Base-by-base conservation (phyloP, 2,329 filamentous ascomycete genomes). In the Colletotrichum kahawae region DNA sequence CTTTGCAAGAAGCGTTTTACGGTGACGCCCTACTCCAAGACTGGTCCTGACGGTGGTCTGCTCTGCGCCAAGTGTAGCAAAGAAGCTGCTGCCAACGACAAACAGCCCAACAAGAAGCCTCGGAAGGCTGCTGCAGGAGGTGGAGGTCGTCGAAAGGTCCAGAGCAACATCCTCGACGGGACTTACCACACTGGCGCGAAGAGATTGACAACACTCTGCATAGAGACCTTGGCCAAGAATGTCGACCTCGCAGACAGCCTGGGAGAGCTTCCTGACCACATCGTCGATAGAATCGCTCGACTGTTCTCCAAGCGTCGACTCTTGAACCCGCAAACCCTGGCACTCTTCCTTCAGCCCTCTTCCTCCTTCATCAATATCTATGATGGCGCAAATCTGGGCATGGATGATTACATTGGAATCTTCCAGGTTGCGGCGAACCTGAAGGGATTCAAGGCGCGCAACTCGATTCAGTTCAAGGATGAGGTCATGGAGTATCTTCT, bases 401-500 rank as follows among this genome's bases (percentile, higher is more conserved):
- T 91, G 3, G 91, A 95, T 78, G 95, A 98, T 80, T 95, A 94
- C 78, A 90, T 94, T 63, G 91, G 93, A 77, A 95, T 98, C 56
- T 95, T 98, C 77, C 93, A 95, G 67, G 89, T 92, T 4, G 92
- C 94, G 72, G 92, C 94, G 0, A 88, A 88, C 7, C 86, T 98
- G 69, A 91, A 91, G 79, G 90, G 89, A 57, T 88, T 98, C 71
- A 94, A 95, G 77, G 86, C 98, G 13, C 92, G 94, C 64, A 96
- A 96, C 80, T 95, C 93, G n/a, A 94, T 97, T 65, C 96, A 98
- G 81, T 93, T 98, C 88, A 98, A 98, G 83, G 94, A 98, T 80
- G 88, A 89, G 51, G 94, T 95, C 56, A 90, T 98, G 83, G 91
- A 95, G 67, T 98, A 96, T 82, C 90, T 98, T 80, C 87, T 95